Base-by-base conservation (phyloP, 2,329 filamentous ascomycete genomes). In the Zymoseptoria passerinii region DNA sequence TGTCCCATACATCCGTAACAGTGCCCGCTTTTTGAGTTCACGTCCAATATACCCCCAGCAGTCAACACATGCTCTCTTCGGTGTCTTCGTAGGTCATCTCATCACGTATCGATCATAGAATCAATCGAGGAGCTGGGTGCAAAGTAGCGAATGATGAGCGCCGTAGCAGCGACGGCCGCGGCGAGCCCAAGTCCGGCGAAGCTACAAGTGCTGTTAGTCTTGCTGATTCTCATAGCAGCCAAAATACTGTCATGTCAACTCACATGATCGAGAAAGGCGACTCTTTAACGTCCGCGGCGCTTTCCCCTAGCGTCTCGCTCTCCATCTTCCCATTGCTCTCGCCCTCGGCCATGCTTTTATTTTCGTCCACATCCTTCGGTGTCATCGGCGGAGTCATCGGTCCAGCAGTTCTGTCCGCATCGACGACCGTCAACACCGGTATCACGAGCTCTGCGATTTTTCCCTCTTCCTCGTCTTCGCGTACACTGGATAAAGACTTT, bases 351-450 rank as follows among this genome's bases (percentile, higher is more conserved):
- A 55, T 52, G 28, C 60, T 60, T 40, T 58, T 54, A 28, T 62
- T 57, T 3, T 58, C 56, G 8, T 35, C 35, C 49, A 51, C 28
- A 27, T 61, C 55, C 23, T 49, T 55, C 2, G 70, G 70, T 23
- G 70, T 73, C 65, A 71, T 61, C 0, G 71, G 70, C 23, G 70
- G 70, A 13, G 71, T 72, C 1, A 70, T 67, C 1, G 67, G 69
- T 28, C 61, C 65, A 9, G 61, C 63, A 7, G 64, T 66, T 48
- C 63, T 54, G 13, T 58, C 59, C 7, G 59, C 55, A n/a, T 62
- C 57, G 6, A 55, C 48, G 48, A 61, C 35, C 19, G 55, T 56
- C 27, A 57, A 55, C 28, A 58, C 35, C 40, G 62, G 60, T 13
- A 60, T 48, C n/a, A 58, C 56, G 35, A 56, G 16, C 20, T 58